Percentiles rank a stretch among this genome's conserved stretches.
Evolutionary conservation across 2,329 filamentous ascomycete genomes (phyloP).

Genomic region (Berkeleyomyces basicola): DNA sequence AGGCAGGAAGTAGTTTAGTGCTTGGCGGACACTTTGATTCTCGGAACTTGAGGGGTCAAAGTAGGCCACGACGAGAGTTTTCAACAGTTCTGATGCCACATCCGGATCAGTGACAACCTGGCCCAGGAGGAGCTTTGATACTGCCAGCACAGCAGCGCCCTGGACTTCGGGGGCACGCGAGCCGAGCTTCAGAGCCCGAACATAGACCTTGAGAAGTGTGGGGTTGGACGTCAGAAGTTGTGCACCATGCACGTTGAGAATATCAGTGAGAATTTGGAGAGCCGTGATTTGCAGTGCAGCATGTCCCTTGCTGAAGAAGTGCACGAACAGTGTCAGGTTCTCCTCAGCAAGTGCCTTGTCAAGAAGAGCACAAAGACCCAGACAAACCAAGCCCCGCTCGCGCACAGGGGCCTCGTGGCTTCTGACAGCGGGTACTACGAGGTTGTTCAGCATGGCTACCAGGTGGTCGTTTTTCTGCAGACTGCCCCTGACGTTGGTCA

Average conservation of each 20-base stretch:
- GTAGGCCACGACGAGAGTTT: constrained; percentile 69
- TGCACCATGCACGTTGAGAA: constrained; percentile 74
- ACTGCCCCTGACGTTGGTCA: constrained; percentile 78
- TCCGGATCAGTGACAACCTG: constrained; percentile 56
- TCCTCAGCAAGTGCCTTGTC: constrained; percentile 84
- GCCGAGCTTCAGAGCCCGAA: constrained; percentile 61
- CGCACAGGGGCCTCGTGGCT: constrained; percentile 85
- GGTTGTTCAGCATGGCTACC: constrained; percentile 95
- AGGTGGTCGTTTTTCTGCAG: constrained; percentile 79
- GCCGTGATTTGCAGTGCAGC: constrained; percentile 78
- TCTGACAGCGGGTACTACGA: constrained; percentile 87
- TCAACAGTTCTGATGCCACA: constrained; percentile 57
- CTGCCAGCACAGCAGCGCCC: constrained; percentile 61
- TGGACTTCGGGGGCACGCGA: constrained; percentile 58
- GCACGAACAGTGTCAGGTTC: constrained; percentile 83
- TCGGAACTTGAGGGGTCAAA: constrained; percentile 69
- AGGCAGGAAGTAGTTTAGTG: constrained; percentile 82
- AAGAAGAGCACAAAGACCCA: constrained; percentile 80
- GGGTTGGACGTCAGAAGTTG: constrained; percentile 54
- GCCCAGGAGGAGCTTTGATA: constrained; percentile 74
- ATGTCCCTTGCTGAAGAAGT: constrained; percentile 89
- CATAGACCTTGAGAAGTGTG: constrained; percentile 67
- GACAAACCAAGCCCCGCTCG: constrained; percentile 73
- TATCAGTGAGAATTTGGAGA: constrained; percentile 82
- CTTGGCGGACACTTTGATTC: constrained; percentile 72